phyloP scores from a whole-genome alignment of 768 basidiomycete genomes.

The Rhizopogon vesiculosus region DNA sequence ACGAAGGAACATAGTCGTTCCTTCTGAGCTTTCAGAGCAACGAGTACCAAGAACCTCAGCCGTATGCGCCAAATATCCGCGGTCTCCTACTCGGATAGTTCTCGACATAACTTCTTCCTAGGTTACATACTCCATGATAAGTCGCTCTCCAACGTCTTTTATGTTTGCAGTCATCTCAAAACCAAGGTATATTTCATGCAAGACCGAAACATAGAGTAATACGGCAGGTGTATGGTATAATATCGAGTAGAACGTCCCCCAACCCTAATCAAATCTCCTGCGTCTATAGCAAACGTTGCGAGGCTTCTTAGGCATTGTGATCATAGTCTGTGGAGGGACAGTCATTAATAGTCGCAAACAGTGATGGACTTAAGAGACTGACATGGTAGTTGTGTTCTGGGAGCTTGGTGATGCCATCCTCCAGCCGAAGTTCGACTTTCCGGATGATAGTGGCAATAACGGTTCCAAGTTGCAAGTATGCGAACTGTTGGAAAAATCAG shows the following conservation, averaged over 20 bases:
- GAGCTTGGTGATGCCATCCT: constrained; percentile 41
- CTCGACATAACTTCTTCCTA: too few species aligned
- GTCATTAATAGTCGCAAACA: background rate
- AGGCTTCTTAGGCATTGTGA: constrained; percentile 79
- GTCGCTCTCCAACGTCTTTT: too few species aligned
- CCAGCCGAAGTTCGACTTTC: constrained; percentile 67
- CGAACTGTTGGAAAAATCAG: constrained; percentile 55
- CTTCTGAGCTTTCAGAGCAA: too few species aligned
- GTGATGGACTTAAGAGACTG: constrained; percentile 25
- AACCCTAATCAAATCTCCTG: constrained; percentile 49
- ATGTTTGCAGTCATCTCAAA: too few species aligned
- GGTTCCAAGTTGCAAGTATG: constrained; percentile 88
- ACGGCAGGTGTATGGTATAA: background rate
- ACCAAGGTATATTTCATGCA: constrained; percentile 2
- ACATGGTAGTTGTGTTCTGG: constrained; percentile 91
- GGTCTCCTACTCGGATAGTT: too few species aligned
- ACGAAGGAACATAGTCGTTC: too few species aligned
- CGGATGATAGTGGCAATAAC: constrained; percentile 79
- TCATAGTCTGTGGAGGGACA: constrained; percentile 68
- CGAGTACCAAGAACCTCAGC: too few species aligned
- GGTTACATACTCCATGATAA: too few species aligned
- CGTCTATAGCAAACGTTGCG: constrained; percentile 63
- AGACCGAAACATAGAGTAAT: background rate
- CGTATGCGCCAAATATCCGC: too few species aligned
- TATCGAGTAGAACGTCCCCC: constrained; percentile 9